These are phyloP conservation scores for Westerdykella ornata DNA, from an alignment of 2,329 filamentous ascomycete genomes.

Conservation along the genomic window DNA sequence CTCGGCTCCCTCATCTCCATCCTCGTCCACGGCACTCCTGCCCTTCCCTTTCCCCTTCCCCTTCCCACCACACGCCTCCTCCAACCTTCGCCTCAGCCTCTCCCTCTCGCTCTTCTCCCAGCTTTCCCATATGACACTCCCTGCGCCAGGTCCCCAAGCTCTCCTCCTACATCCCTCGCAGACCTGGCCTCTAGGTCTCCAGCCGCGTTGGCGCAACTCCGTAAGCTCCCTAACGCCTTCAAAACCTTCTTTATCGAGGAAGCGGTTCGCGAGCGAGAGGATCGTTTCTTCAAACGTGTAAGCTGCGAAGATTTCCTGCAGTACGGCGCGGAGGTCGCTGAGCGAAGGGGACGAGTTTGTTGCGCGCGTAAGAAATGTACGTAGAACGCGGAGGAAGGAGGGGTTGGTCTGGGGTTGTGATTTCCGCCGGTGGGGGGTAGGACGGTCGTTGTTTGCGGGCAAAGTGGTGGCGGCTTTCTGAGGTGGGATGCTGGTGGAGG, in stretches of 20 bases:
- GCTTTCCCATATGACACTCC: conserved; percentile 67
- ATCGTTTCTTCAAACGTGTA: conserved; percentile 95
- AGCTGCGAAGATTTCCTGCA: conserved; percentile 85
- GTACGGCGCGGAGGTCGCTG: conserved; percentile 75
- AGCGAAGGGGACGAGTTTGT: conserved; percentile 76
- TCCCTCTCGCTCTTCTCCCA: conserved; percentile 60
- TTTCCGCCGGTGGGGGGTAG: conserved; percentile 13
- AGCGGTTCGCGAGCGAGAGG: conserved; percentile 72
- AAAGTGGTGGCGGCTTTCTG: conserved; percentile 15
- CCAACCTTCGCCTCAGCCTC: conserved; percentile 36
- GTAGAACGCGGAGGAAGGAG: conserved; percentile 81
- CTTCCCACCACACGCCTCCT: conserved; percentile 32
- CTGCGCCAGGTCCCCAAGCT: conserved; percentile 83
- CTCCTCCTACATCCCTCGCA: conserved; percentile 80
- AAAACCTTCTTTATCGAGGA: conserved; percentile 86
- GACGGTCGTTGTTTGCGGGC: conserved; percentile 8
- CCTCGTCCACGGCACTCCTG: conserved; percentile 23
- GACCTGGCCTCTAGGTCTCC: conserved; percentile 77
- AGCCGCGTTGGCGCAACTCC: conserved; percentile 71
- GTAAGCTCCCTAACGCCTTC: conserved; percentile 70
- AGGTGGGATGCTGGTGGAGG: conserved; percentile 25
- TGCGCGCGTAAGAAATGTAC: conserved; percentile 79
- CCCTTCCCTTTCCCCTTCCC: conserved; percentile 50
- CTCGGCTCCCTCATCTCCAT: conserved; percentile 42
- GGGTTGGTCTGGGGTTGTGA: conserved; percentile 48